These are phyloP conservation scores for Sordariomycetes sp. DNA, from an alignment of 2,329 filamentous ascomycete genomes.

Conservation along the genomic window DNA sequence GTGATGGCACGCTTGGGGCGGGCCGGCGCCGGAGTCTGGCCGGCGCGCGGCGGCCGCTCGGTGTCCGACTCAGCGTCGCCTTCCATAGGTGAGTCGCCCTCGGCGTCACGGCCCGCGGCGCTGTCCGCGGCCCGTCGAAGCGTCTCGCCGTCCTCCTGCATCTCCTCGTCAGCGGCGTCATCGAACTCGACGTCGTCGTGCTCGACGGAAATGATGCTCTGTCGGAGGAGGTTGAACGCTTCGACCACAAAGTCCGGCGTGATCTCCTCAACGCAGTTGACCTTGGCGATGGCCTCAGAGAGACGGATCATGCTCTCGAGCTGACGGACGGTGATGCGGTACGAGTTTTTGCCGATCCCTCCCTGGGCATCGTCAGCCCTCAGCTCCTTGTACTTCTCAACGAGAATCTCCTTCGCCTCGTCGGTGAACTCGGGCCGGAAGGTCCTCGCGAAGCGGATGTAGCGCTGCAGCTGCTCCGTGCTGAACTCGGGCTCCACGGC, in stretches of 20 bases:
- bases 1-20: conserved; percentile 76
- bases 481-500: conserved; percentile 89
- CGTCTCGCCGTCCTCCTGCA: conserved; percentile 5
- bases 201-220: conserved; percentile 95
- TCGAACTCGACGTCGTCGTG: conserved; percentile 96
- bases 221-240: conserved; percentile 80
- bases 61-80: conserved; percentile 17
- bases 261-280: conserved; percentile 90
- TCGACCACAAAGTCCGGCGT: conserved; percentile 77
- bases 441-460: conserved; percentile 90
- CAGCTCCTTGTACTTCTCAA: conserved; percentile 91
- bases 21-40: conserved; percentile 7
- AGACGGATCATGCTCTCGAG: conserved; percentile 92
- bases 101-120: conserved; percentile 32
- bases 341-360: conserved; percentile 87
- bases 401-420: conserved; percentile 75
- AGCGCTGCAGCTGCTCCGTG: conserved; percentile 91
- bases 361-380: conserved; percentile 89
- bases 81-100: conserved; percentile 31
- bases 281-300: conserved; percentile 95
- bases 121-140: conserved; percentile 33
- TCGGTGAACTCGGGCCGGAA: conserved; percentile 89
- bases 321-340: conserved; percentile 94
- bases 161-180: conserved; percentile 46
- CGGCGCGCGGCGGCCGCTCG: background rate